Percentiles rank a stretch among this genome's conserved stretches.
Conservation (phyloP, 805 yeast species). For the Candida suzukii region DNA sequence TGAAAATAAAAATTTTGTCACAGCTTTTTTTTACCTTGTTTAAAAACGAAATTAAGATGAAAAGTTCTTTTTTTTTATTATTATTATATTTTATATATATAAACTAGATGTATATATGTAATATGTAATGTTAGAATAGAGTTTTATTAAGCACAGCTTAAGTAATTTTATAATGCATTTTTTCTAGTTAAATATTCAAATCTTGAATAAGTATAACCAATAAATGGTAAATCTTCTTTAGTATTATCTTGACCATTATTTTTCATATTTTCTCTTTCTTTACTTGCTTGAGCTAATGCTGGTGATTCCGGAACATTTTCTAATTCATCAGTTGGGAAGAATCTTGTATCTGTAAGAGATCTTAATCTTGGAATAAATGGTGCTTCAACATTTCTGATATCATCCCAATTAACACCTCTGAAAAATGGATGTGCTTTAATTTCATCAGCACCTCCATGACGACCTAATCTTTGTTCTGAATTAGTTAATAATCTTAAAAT, state of each 20-base stretch:
- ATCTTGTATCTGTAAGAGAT: conserved; percentile 91
- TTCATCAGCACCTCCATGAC: conserved; percentile 88
- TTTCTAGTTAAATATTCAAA: conserved; percentile 86
- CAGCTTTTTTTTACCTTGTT: no score
- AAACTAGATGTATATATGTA: neutral
- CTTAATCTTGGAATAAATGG: conserved; percentile 90
- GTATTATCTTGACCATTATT: conserved; percentile 37
- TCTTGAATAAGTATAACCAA: conserved; percentile 93
- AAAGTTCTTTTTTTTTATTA: no score
- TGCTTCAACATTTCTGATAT: conserved; percentile 81
- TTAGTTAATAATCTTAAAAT: conserved; percentile 70
- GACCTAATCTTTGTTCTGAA: conserved; percentile 75
- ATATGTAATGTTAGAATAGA: neutral
- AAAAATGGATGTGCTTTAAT: conserved; percentile 87
- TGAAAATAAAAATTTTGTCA: no score
- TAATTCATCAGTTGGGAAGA: conserved; percentile 96
- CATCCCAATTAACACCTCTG: conserved; percentile 93
- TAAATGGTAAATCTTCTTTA: conserved; percentile 90
- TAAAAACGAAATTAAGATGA: no score
- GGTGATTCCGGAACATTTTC: conserved; percentile 94
- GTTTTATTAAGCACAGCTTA: neutral
- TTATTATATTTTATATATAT: no score
- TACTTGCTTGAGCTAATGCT: conserved; percentile 58
- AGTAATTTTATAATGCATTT: conserved; percentile 34
- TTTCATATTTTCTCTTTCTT: conserved; percentile 49